Base-by-base conservation (phyloP, 371 early-diverging fungal genomes). In the Syncephalastrum sp. region DNA sequence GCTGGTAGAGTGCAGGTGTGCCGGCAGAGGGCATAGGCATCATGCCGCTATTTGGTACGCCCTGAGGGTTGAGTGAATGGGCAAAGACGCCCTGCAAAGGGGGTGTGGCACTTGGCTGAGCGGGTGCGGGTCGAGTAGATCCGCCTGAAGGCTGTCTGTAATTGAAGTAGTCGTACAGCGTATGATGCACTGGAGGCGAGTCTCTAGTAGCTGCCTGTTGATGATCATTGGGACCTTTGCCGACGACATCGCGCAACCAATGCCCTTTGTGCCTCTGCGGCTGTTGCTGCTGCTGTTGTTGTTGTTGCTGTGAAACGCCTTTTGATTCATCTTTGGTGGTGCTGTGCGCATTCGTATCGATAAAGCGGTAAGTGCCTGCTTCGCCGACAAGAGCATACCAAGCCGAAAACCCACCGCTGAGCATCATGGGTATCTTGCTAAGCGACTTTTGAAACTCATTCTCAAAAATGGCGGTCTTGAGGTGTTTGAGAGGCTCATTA, bases 361-460 rank as follows among this genome's bases (percentile, higher is more conserved):
- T 1, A 33, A 61, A 62, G 21, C 63, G 42, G 43, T 58, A 69
- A 6, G 83, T 68, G 49, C 82, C 82, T 2, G 57, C 54, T 19
- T 74, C 69, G 1, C 81, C 78, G 41, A 79, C 63, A 3, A 65
- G 64, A 4, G 67, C 61, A 33, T 61, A 59, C 95, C 94, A 94
- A 1, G 81, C 90, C 45, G 76, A 64, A 68, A 90, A 90, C 0
- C 94, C 94, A 21, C 93, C 95, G 10, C 73, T 60, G n/a, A 95
- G 64, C 33, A 94, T 60, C 54, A 89, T 70, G 0, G 92, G 92
- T 50, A 64, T 60, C 14, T 74, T 60, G 33, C 64, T 61, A 21
- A 84, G 69, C 4, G 58, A 64, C 25, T 78, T 81, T 24, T 66
- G 60, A 47, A 76, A 84, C 52, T 89, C 91, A 33, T 68, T 59